Conservation (phyloP, 257 asterid genomes). For the Osmanthus fragrans region DNA sequence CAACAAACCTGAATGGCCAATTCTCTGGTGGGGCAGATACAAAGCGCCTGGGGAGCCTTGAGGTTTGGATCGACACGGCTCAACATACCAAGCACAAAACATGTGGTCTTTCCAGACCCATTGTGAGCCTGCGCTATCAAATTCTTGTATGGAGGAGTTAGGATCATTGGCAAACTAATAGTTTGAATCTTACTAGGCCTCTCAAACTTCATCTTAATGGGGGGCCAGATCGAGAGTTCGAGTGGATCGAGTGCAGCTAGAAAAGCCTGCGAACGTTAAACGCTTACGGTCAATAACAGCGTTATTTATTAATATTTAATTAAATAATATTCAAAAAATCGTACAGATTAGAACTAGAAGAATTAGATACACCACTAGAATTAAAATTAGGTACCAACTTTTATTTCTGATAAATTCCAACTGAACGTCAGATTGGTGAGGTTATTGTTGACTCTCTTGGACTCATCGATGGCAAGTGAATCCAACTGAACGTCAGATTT, state of each 20-base stretch:
- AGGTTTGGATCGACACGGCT: conserved; percentile 78
- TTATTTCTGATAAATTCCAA: too few relatives aligned
- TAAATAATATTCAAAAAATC: too few relatives aligned
- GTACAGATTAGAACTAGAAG: too few relatives aligned
- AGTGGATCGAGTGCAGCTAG: too few relatives aligned
- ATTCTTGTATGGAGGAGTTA: conserved; percentile 81
- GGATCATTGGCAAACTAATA: conserved; percentile 86
- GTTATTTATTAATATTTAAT: too few relatives aligned
- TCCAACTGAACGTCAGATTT: conserved; percentile 16
- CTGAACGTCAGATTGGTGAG: too few relatives aligned
- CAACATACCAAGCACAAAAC: conserved; percentile 97
- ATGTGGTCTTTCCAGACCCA: conserved; percentile 98
- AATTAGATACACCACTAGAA: too few relatives aligned
- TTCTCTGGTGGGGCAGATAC: conserved; percentile 97
- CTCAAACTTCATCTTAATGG: conserved; percentile 78
- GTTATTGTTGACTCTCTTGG: conserved; percentile 1
- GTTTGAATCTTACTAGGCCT: conserved; percentile 86
- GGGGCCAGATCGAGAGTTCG: too few relatives aligned
- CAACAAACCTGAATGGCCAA: conserved; percentile 81
- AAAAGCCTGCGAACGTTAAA: too few relatives aligned
- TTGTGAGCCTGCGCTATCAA: conserved; percentile 96
- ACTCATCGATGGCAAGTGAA: conserved; percentile 31
- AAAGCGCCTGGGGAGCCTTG: conserved; percentile 85
- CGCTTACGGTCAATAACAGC: too few relatives aligned
- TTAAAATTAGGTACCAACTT: too few relatives aligned